Conservation (phyloP, 768 basidiomycete species). For the Omphalotus guepiniiformis region DNA sequence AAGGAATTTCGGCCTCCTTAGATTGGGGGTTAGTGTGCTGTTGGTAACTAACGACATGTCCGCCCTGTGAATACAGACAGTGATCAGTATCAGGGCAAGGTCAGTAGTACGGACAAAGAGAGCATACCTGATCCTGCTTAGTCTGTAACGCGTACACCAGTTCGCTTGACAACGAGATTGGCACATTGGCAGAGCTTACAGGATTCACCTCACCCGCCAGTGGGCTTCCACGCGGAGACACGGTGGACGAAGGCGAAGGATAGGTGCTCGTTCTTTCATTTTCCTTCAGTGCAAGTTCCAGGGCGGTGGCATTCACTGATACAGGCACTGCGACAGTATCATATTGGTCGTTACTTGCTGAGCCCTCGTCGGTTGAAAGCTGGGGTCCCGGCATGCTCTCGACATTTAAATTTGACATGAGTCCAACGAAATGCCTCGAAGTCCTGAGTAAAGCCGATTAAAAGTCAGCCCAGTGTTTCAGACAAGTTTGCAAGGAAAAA, state of each 20-base stretch:
- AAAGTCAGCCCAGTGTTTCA: too few species aligned
- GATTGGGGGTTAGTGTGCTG: too few species aligned
- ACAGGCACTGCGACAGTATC: not conserved
- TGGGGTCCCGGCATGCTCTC: constrained; percentile 17
- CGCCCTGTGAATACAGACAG: too few species aligned
- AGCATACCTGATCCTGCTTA: constrained; percentile 2
- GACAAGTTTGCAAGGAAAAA: constrained; percentile 9
- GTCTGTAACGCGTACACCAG: constrained; percentile 4
- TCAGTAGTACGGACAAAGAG: too few species aligned
- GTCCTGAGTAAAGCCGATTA: constrained; percentile 25
- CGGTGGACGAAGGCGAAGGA: constrained; percentile 40
- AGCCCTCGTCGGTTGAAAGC: constrained; percentile 4
- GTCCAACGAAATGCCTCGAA: constrained; percentile 35
- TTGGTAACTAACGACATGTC: too few species aligned
- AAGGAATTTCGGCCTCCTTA: too few species aligned
- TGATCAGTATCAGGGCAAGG: too few species aligned
- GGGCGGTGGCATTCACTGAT: not conserved
- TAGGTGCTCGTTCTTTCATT: constrained; percentile 25
- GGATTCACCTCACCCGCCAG: too few species aligned
- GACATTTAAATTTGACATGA: constrained; percentile 42
- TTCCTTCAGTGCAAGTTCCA: constrained; percentile 2
- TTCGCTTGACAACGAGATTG: not conserved
- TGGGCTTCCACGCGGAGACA: constrained; percentile 36
- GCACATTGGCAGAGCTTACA: not conserved
- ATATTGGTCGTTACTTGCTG: too few species aligned